Conservation (phyloP, 371 early-diverging fungal species). For the Mucor irregularis region DNA sequence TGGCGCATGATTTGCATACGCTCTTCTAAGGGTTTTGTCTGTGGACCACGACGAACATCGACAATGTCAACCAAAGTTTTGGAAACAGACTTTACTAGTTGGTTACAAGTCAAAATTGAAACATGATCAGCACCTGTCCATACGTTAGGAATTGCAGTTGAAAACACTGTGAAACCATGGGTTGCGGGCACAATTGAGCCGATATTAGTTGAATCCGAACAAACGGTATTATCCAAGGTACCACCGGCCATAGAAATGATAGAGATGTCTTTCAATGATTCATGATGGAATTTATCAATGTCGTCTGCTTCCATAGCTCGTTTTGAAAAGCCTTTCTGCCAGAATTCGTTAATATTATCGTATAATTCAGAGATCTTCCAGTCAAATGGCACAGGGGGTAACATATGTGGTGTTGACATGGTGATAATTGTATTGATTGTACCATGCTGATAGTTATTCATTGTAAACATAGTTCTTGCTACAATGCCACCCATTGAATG, state of each 20-base stretch:
- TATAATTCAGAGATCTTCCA: constrained; percentile 78
- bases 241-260: constrained; percentile 93
- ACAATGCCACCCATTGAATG: constrained; percentile 98
- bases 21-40: constrained; percentile 64
- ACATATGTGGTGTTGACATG: constrained; percentile 86
- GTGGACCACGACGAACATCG: constrained; percentile 65
- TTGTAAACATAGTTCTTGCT: constrained; percentile 77
- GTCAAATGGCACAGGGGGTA: constrained; percentile 85
- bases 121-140: constrained; percentile 93
- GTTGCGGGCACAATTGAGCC: constrained; percentile 66
- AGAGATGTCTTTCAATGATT: constrained; percentile 56
- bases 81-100: constrained; percentile 71
- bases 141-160: constrained; percentile 77
- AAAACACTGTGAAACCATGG: constrained; percentile 74
- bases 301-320: constrained; percentile 4
- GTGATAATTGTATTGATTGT: constrained; percentile 87
- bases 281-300: constrained; percentile 16
- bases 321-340: constrained; percentile 61
- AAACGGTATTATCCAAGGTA: constrained; percentile 82
- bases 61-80: constrained; percentile 63
- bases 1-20: constrained; percentile 68
- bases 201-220: constrained; percentile 79
- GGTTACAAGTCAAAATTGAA: constrained; percentile 91
- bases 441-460: constrained; percentile 73
- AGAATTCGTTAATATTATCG: constrained; percentile 68